phyloP scores from a whole-genome alignment of 345 rosid genomes.

The Acer campestre region DNA sequence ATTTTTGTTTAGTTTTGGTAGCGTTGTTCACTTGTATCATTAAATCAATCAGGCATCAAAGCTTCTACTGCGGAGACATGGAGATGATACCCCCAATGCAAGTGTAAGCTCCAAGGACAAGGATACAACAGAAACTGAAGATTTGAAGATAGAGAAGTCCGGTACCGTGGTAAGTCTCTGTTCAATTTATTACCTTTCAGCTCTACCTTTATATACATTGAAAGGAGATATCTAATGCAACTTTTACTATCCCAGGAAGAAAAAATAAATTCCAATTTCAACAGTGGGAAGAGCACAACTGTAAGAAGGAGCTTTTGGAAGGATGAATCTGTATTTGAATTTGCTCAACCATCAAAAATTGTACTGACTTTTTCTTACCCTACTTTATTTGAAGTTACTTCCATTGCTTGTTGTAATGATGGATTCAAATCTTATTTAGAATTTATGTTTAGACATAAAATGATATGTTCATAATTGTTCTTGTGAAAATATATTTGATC shows the following conservation, averaged over 20 bases:
- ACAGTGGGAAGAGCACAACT: slow-evolving; percentile 18
- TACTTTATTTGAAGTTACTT: slow-evolving; percentile 4
- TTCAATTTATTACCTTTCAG: slow-evolving; percentile 11
- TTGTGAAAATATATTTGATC: not conserved
- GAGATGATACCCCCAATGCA: slow-evolving; percentile 35
- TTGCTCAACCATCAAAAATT: slow-evolving; percentile 30
- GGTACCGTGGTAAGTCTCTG: slow-evolving; percentile 49
- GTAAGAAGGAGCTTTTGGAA: slow-evolving; percentile 16
- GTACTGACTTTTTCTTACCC: slow-evolving; percentile 24
- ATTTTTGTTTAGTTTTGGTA: not conserved
- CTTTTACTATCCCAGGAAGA: slow-evolving; percentile 23
- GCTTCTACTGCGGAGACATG: slow-evolving; percentile 42
- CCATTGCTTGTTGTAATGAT: not conserved
- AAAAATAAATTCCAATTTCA: slow-evolving; percentile 17
- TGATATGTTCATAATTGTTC: not conserved
- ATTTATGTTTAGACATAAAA: slow-evolving; percentile 5
- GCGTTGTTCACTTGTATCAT: slow-evolving; percentile 20
- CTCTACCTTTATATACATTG: not conserved
- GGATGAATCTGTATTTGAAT: slow-evolving; percentile 23
- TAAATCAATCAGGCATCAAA: slow-evolving; percentile 59
- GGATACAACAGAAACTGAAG: slow-evolving; percentile 37
- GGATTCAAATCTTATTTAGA: not conserved
- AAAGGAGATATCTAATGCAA: not conserved
- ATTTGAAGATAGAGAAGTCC: slow-evolving; percentile 43
- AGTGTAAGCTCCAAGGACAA: slow-evolving; percentile 30